Conservation (phyloP, 1,139 yeast genomes). For the Blastobotrys ciferrii region DNA sequence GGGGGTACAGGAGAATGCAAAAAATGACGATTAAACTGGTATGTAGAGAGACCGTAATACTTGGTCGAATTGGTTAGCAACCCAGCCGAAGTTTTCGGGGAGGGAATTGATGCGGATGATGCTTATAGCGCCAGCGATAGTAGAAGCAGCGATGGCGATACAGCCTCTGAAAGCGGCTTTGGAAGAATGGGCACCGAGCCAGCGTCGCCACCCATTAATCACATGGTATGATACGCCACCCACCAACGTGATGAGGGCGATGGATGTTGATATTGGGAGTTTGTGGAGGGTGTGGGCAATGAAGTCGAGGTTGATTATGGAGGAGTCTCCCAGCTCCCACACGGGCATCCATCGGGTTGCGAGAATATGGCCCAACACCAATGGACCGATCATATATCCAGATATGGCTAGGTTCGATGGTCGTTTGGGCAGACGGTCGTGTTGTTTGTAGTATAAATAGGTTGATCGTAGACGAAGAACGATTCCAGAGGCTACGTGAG, state of each 20-base stretch:
- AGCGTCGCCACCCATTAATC: constrained; percentile 42
- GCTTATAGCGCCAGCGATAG: constrained; percentile 12
- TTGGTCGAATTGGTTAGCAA: constrained; percentile 24
- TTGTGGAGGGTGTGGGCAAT: constrained; percentile 45
- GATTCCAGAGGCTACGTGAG: constrained; percentile 55
- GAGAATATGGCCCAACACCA: constrained; percentile 48
- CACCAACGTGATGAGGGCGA: constrained; percentile 33
- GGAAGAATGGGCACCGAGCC: constrained; percentile 26
- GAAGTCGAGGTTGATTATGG: constrained; percentile 54
- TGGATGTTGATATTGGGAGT: constrained; percentile 27
- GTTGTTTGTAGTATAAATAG: constrained; percentile 31
- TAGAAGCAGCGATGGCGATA: not conserved
- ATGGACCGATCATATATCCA: constrained; percentile 54
- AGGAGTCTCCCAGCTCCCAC: constrained; percentile 61
- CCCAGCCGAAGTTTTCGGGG: constrained; percentile 26
- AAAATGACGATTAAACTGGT: not conserved
- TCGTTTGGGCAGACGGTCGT: constrained; percentile 32
- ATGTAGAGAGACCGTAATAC: constrained; percentile 12
- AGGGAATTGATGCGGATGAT: constrained; percentile 20
- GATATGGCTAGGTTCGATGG: constrained; percentile 54
- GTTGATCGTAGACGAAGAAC: constrained; percentile 44
- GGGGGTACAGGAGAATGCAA: too few relatives aligned
- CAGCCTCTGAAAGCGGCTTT: not conserved
- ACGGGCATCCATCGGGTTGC: constrained; percentile 53
- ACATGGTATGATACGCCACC: constrained; percentile 42